Base-by-base conservation (phyloP, 106 monocot genomes). In the Agapanthus africanus region DNA sequence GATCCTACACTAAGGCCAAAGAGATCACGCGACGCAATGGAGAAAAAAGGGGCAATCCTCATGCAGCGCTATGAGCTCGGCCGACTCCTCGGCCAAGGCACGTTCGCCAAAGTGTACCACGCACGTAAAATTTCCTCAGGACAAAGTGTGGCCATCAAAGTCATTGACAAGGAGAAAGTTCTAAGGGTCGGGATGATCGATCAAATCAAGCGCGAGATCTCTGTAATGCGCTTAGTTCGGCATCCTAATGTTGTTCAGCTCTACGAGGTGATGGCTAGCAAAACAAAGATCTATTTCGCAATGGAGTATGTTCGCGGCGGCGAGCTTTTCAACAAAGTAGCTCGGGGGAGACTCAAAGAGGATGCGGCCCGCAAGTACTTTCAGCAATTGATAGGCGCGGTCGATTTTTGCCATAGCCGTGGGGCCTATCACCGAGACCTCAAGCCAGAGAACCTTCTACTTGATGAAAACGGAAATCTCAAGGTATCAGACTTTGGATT, bases 211-310 rank as follows among this genome's bases (percentile, higher is more conserved):
- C 66, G 87, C 0, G 87, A 87, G 67, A 87, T 87, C 61, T 80
- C 87, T 0, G 71, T 87, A 44, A 87, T 87, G 87, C 80, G 83
- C 30, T 75, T 83, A 4, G 83, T 87, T 2, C 83, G 75, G 47
- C 87, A 87, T 34, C 87, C 87, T 32, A 83, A 87, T 39, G 51
- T 87, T 11, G 80, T 87, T 14, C 77, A 83, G 75, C 83, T 88
- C 34, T 70, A 88, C 14, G 88, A 88, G 73, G 84, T 88, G 65
- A 88, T 88, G 88, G 87, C 87, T 21, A 87, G 72, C 78, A 88
- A 88, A 74, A 83, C 69, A 66, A 83, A 83, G 69, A 88, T 84
- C 60, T 88, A 88, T 68, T 88, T 88, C 37, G 83, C 63, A 52
- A 88, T 88, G 88, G 84, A 88, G 78, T 84, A 73, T 7, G 84